phyloP scores from a whole-genome alignment of 805 yeast species.

The Kodamaea neixiangensis region DNA sequence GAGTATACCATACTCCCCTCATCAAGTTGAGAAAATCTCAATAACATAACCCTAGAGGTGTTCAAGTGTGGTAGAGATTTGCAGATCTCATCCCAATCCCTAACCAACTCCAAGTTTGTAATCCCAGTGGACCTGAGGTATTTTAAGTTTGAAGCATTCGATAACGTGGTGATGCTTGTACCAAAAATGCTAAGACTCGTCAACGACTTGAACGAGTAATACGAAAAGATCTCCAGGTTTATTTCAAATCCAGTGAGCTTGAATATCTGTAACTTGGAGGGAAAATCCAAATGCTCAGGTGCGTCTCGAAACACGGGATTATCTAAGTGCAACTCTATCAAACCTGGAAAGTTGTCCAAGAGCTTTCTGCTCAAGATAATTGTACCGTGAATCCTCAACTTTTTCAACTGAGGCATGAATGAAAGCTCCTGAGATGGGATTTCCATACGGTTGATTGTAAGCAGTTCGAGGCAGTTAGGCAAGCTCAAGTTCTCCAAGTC shows the following conservation, averaged over 20 bases:
- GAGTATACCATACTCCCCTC: neutral
- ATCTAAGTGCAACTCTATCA: neutral
- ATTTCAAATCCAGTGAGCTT: neutral
- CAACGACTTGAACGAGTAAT: neutral
- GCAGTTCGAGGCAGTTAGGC: neutral
- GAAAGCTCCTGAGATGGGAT: neutral
- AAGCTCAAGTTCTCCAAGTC: constrained; percentile 1
- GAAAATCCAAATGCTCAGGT: neutral
- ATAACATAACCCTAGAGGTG: neutral
- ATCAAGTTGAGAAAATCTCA: neutral
- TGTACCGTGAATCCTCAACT: neutral
- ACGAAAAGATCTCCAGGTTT: neutral
- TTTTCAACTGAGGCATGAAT: neutral
- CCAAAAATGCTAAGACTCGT: neutral
- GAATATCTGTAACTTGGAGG: neutral
- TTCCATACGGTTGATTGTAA: neutral
- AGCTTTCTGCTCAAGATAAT: neutral
- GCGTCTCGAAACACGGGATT: neutral
- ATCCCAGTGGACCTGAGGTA: neutral
- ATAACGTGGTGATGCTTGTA: neutral
- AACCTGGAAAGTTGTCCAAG: neutral
- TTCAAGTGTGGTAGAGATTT: neutral
- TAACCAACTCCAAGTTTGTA: neutral
- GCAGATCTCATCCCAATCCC: neutral
- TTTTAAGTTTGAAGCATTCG: neutral